Conservation (phyloP, 768 basidiomycete genomes). For the Pleurotus salmoneostramineus region DNA sequence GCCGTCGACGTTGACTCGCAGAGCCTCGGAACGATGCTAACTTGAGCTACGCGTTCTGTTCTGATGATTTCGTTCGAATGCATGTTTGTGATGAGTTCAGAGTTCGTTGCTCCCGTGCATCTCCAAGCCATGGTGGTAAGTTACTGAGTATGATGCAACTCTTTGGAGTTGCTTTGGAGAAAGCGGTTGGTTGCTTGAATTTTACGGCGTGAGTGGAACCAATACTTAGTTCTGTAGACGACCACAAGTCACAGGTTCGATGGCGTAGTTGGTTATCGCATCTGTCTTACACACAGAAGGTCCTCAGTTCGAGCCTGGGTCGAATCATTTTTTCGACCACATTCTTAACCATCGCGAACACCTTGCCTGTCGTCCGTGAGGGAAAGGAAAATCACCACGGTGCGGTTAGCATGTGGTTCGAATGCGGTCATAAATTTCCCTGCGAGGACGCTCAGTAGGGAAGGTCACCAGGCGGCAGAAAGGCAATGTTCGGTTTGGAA, state of each 20-base stretch:
- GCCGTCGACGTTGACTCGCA: background rate
- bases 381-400: too few species aligned
- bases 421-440: too few species aligned
- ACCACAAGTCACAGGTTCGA: background rate
- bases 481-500: too few species aligned
- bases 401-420: too few species aligned
- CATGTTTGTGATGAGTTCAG: constrained; percentile 73
- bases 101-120: constrained; percentile 65
- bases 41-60: constrained; percentile 51
- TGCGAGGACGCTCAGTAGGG: too few species aligned
- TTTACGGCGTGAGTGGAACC: too few species aligned
- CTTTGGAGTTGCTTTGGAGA: background rate
- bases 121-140: constrained; percentile 76
- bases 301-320: background rate
- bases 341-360: too few species aligned
- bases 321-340: background rate
- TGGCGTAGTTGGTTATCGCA: constrained; percentile 85
- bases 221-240: too few species aligned
- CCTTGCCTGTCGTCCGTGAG: too few species aligned
- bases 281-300: constrained; percentile 55
- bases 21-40: constrained; percentile 23
- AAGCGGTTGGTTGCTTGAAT: too few species aligned
- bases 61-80: constrained; percentile 46
- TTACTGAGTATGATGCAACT: background rate
- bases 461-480: too few species aligned